Evolutionary conservation across 169 alveolate genomes (phyloP), one percentile per base, ranked within the genome.

Genomic region (Eimeria maxima): DNA sequence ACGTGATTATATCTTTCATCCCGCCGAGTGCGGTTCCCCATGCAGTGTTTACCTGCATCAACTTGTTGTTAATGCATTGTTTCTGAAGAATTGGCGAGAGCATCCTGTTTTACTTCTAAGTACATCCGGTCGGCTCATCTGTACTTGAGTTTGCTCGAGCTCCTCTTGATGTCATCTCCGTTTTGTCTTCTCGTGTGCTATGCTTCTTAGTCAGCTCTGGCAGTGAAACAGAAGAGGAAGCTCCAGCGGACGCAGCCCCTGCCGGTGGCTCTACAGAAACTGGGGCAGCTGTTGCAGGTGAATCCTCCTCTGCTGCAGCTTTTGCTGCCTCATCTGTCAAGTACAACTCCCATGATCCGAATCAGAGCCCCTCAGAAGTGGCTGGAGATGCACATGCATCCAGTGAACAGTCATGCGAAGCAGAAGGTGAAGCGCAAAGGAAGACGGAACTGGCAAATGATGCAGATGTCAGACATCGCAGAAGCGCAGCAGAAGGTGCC

Each of bases 141-240:
- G n/a, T n/a, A n/a, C n/a, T n/a, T n/a, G n/a, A n/a, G n/a, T n/a
- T n/a, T n/a, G n/a, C n/a, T n/a, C n/a, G n/a, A 57, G 22, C 18
- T 14, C 2, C 18, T 57, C 67, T 13, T 57, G 11, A 14, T 14
- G 45, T 24, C 18, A 8, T 33, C 18, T 33, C n/a, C 44, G 2
- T 69, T 7, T 4, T 69, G 10, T 27, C 45, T 7, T 24, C 50
- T 69, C 22, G 81, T 69, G 81, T 69, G 45, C 22, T 69, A 44
- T 22, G 14, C 50, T 38, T 18, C 55, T 81, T 47, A 81, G 90
- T 81, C 8, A 81, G 90, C 90, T 81, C 90, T n/a, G 65, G 73
- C 2, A 81, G 90, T 73, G 90, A 81, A 7, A 38, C 53, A 81
- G 90, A 81, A 65, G 90, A n/a, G 18, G 80, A 69, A n/a, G 80